phyloP scores from a whole-genome alignment of 116 monocot species.

The Iris pallida region DNA sequence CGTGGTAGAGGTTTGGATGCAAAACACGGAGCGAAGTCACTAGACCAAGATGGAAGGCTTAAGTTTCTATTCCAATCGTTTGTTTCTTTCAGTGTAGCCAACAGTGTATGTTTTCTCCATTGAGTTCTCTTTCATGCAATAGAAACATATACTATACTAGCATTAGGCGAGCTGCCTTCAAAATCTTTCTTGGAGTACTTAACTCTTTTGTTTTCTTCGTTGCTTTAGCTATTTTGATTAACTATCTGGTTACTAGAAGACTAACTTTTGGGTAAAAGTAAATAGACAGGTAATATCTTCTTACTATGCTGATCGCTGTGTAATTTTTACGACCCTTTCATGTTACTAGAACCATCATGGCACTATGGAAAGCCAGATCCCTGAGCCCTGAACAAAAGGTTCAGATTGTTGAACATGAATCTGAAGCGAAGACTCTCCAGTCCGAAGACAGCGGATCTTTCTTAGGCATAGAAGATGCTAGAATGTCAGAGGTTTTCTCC shows the following conservation, averaged over 20 bases:
- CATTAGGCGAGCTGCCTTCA: too few species aligned
- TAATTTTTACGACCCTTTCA: not conserved
- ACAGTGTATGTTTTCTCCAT: constrained; percentile 39
- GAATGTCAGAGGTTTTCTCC: constrained; percentile 68
- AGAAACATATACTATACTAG: too few species aligned
- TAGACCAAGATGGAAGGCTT: constrained; percentile 69
- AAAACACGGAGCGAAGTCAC: constrained; percentile 70
- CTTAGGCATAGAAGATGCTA: constrained; percentile 66
- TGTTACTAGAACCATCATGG: constrained; percentile 82
- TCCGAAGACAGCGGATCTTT: constrained; percentile 67
- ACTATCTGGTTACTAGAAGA: too few species aligned
- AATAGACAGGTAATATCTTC: too few species aligned
- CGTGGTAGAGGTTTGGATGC: constrained; percentile 84
- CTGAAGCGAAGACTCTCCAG: constrained; percentile 39
- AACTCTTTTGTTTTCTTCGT: too few species aligned
- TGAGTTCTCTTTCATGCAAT: too few species aligned
- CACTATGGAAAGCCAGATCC: constrained; percentile 81
- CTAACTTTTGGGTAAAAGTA: too few species aligned
- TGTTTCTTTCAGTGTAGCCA: constrained; percentile 82
- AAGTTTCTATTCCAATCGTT: constrained; percentile 94
- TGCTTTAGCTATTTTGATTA: too few species aligned
- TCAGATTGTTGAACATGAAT: constrained; percentile 73
- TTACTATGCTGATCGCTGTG: too few species aligned
- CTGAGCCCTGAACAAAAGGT: constrained; percentile 83
- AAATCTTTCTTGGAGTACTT: too few species aligned